These are phyloP conservation scores for Straminergon stramineum DNA, from an alignment of 225 moss, liverwort and hornwort species.

Conservation along the genomic window DNA sequence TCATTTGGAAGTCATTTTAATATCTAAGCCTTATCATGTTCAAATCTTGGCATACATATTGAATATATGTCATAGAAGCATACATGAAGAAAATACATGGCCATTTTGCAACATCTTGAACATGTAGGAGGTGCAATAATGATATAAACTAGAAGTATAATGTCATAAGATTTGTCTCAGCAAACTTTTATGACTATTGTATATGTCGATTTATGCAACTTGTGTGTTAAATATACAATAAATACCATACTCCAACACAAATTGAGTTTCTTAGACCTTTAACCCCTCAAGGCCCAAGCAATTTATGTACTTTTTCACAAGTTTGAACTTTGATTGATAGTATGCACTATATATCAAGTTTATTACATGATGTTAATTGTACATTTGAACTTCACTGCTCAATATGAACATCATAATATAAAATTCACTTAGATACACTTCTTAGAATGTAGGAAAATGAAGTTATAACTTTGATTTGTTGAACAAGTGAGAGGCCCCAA, in stretches of 20 bases:
- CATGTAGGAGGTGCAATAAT: background rate
- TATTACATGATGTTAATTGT: no score
- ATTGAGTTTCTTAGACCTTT: accelerated
- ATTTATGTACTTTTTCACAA: no score
- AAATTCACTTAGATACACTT: no score
- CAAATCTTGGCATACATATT: background rate
- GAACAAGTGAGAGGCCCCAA: no score
- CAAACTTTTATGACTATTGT: background rate
- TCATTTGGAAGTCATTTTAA: background rate
- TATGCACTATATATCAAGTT: no score
- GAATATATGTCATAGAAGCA: background rate
- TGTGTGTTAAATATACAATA: background rate
- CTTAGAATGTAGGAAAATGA: no score
- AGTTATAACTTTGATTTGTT: no score
- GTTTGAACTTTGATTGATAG: no score
- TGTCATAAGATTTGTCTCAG: background rate
- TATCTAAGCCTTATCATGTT: background rate
- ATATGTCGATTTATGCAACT: background rate
- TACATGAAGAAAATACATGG: background rate
- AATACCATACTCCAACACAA: background rate
- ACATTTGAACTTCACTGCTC: no score
- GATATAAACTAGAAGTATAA: background rate
- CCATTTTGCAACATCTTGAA: background rate
- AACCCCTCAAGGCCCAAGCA: no score
- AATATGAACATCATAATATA: no score